Evolutionary conservation across 2,329 filamentous ascomycete species (phyloP).

Genomic region (Emydomyces testavorans): DNA sequence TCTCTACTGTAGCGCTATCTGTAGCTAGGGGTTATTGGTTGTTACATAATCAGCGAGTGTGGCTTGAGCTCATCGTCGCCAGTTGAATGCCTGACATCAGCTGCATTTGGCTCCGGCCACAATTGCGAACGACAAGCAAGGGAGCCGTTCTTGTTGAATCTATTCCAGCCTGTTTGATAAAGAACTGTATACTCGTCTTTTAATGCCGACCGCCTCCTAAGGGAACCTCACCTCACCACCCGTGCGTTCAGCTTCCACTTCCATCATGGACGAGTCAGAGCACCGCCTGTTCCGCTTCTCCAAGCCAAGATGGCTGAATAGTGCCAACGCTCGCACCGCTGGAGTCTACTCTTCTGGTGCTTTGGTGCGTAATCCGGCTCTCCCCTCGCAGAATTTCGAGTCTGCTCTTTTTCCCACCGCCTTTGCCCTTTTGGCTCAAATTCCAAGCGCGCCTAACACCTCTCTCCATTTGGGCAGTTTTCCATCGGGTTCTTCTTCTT

Average conservation of each 20-base stretch:
- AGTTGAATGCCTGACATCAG: neutral
- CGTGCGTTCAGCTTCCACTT: neutral
- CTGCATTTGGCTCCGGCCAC: neutral
- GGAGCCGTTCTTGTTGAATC: too few relatives aligned
- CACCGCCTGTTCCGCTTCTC: constrained; percentile 56
- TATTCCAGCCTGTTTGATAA: too few relatives aligned
- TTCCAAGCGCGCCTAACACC: too few relatives aligned
- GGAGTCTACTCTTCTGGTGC: constrained; percentile 57
- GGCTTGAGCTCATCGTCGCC: too few relatives aligned
- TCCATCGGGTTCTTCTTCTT: constrained; percentile 59
- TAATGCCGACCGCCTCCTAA: too few relatives aligned
- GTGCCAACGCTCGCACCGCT: constrained; percentile 49
- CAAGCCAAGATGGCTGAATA: constrained; percentile 56
- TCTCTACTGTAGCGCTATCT: too few relatives aligned
- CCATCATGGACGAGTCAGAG: constrained; percentile 36
- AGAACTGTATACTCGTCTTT: too few relatives aligned
- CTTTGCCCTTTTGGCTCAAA: too few relatives aligned
- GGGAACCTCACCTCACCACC: too few relatives aligned
- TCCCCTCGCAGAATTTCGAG: constrained; percentile 2
- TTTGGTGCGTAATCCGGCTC: constrained; percentile 40
- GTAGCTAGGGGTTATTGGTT: too few relatives aligned
- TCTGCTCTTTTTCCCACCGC: neutral
- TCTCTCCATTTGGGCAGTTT: constrained; percentile 41
- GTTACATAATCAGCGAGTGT: too few relatives aligned
- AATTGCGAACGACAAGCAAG: too few relatives aligned